Base-by-base conservation (phyloP, 306 rosid genomes). In the Chamaecrista fasciculata region DNA sequence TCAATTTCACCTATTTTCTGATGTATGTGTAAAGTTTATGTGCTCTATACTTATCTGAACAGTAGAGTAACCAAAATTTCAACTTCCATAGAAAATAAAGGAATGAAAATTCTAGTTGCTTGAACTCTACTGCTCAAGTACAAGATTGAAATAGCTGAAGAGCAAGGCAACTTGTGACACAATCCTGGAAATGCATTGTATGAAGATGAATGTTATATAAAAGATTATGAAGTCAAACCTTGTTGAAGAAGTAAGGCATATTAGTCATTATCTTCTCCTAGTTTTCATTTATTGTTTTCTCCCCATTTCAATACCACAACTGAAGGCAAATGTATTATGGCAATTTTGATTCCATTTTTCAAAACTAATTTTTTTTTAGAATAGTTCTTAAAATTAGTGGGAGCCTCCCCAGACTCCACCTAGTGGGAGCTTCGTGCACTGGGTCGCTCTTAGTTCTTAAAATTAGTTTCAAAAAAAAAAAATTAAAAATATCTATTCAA, bases 151-250 rank as follows among this genome's bases (percentile, higher is more conserved):
- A 7, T 29, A 31, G 65, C 48, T 70, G 66, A 23, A 69, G 52
- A 66, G 42, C 47, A 20, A 42, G 62, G 47, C 2, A 43, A 37
- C 86, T 81, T 71, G 74, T 48, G 65, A 58, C 51, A 23, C 64
- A 81, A 85, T 76, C 70, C n/a, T 26, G 21, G 14, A 67, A 29
- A 70, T 87, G 46, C 87, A 84, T 10, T 80, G 92, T 67, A 84
- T 57, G 76, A 31, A 71, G 87, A 73, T 66, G 71, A 57, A 62
- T 57, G 20, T 23, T 12, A 11, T 14, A 21, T 6, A 20, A 1
- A 33, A 29, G 48, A 42, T 15, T 39, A 28, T 28, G 50, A 58
- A 71, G 25, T 47, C 34, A 59, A 40, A 33, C 39, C 73, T 79
- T 69, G 65, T 37, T 49, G 37, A 26, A 23, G 10, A 74, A n/a